A percentile compares a stretch with the other conserved stretches of the same genome.
Conservation (phyloP, 176 grass and related monocot species). For the Ensete ventricosum region DNA sequence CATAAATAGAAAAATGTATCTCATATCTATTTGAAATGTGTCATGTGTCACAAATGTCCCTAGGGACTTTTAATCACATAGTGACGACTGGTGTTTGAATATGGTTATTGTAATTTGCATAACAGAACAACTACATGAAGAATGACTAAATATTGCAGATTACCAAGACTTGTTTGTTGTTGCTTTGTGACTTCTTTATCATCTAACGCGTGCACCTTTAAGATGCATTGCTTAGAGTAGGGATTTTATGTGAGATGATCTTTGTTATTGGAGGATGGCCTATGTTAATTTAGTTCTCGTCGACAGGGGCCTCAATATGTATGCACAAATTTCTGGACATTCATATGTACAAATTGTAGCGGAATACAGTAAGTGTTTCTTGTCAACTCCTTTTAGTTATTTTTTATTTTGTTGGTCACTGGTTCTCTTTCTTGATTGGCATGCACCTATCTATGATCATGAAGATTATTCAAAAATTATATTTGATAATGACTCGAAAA, state of each 20-base stretch:
- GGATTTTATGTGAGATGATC: neutral
- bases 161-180: too few species aligned
- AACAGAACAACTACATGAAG: neutral
- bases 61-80: neutral
- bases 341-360: conserved; percentile 53
- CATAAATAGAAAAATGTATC: neutral
- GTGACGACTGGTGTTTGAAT: neutral
- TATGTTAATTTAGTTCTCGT: conserved; percentile 15
- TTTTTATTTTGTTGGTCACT: neutral
- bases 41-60: neutral
- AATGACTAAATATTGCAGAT: too few species aligned
- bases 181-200: too few species aligned
- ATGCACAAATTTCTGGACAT: conserved; percentile 62
- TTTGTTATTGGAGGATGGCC: neutral
- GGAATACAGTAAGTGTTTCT: conserved; percentile 61
- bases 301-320: conserved; percentile 63
- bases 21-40: neutral
- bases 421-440: neutral
- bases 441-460: neutral
- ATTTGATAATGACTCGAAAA: neutral
- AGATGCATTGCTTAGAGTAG: neutral
- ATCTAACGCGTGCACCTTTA: too few species aligned
- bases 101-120: neutral
- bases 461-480: neutral
- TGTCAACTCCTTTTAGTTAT: neutral